Percentiles rank a stretch among this genome's conserved stretches.
These are phyloP conservation scores for Globisporangium orthogonon DNA, from an alignment of 352 stramenopile species.

Conservation along the genomic window DNA sequence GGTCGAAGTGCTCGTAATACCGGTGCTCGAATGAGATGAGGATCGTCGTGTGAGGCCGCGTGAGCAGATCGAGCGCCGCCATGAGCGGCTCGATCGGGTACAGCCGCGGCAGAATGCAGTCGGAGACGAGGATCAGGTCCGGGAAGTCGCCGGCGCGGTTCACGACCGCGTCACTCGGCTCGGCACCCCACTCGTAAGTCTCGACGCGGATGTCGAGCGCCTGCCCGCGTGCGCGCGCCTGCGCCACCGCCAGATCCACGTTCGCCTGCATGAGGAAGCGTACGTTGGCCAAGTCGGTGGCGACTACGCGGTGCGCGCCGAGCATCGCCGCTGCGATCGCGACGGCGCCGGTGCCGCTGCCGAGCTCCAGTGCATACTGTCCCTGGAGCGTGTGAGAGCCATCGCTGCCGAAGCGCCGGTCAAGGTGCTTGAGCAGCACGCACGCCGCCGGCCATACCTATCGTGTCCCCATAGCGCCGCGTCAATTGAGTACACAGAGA, in stretches of 20 bases:
- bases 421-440: constrained; percentile 73
- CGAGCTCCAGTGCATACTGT: constrained; percentile 86
- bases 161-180: constrained; percentile 29
- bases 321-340: constrained; percentile 87
- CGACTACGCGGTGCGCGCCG: constrained; percentile 68
- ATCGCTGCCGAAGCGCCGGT: constrained; percentile 31
- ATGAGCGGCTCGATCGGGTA: constrained; percentile 95
- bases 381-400: constrained; percentile 8
- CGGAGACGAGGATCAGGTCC: constrained; percentile 89
- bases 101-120: constrained; percentile 94
- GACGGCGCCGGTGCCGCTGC: constrained; percentile 88
- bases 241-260: constrained; percentile 32
- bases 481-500: too few relatives aligned
- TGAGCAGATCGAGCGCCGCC: constrained; percentile 76
- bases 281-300: constrained; percentile 89
- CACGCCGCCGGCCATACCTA: constrained; percentile 76
- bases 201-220: constrained; percentile 52
- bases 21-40: constrained; percentile 88
- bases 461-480: too few relatives aligned
- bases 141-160: constrained; percentile 17
- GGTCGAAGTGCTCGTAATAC: constrained; percentile 77
- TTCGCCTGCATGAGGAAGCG: constrained; percentile 90
- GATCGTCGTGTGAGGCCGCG: constrained; percentile 35
- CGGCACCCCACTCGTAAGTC: constrained; percentile 88
- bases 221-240: constrained; percentile 8